Evolutionary conservation across 805 yeast species (phyloP).

Genomic region (Myxozyma monticola): DNA sequence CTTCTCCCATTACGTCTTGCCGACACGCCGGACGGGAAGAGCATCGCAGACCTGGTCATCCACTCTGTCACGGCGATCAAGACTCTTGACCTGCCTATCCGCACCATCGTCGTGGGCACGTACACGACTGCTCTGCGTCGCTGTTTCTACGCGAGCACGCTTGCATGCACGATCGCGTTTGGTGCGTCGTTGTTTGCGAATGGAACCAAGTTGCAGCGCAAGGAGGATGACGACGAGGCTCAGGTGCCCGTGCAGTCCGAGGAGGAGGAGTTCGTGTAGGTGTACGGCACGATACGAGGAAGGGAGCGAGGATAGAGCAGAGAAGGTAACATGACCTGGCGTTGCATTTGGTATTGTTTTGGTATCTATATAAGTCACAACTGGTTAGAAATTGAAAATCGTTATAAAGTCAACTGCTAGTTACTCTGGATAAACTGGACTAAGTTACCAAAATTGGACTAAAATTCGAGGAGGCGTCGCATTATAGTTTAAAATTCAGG

Average conservation of each 20-base stretch:
- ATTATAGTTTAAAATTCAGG: no score
- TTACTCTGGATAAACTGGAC: no score
- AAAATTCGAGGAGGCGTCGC: no score
- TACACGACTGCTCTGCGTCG: constrained; percentile 53
- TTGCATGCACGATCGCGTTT: constrained; percentile 17
- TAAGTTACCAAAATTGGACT: no score
- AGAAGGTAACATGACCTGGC: neutral
- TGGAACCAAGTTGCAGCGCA: constrained; percentile 17
- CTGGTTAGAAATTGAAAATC: no score
- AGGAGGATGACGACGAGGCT: constrained; percentile 28
- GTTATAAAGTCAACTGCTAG: no score
- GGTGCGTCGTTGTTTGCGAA: constrained; percentile 24
- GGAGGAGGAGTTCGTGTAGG: constrained; percentile 26
- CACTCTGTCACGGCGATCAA: constrained; percentile 53
- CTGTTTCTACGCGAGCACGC: constrained; percentile 42
- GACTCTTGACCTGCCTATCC: constrained; percentile 49
- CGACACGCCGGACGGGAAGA: constrained; percentile 32
- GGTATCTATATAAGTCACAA: no score
- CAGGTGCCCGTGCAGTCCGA: neutral
- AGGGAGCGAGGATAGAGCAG: neutral
- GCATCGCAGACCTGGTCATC: constrained; percentile 45
- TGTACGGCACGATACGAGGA: no score
- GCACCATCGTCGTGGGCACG: constrained; percentile 44
- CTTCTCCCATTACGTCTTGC: constrained; percentile 36
- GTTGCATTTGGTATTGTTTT: no score